Conservation (phyloP, 331 rosid genomes). For the Rosa hybrid region DNA sequence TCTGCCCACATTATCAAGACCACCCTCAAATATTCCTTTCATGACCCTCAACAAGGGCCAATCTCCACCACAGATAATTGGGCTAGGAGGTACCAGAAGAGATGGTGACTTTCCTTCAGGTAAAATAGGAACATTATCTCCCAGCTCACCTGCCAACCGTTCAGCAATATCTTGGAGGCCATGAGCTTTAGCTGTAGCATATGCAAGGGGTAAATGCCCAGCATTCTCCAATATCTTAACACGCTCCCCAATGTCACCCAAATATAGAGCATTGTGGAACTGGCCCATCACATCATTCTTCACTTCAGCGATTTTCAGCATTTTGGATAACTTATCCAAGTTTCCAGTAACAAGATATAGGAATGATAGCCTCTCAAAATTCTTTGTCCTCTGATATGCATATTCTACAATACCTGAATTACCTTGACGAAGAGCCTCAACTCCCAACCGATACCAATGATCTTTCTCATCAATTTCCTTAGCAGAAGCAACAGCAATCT, state of each 20-base stretch:
- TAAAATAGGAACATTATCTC: constrained; percentile 25
- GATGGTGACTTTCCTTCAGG: constrained; percentile 19
- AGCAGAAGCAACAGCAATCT: constrained; percentile 36
- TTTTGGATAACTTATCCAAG: constrained; percentile 24
- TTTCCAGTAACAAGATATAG: constrained; percentile 30
- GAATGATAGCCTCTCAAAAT: constrained; percentile 31
- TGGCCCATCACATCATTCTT: constrained; percentile 34
- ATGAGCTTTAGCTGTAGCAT: constrained; percentile 24
- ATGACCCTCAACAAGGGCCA: constrained; percentile 29
- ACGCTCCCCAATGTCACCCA: constrained; percentile 26
- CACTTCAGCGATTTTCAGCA: constrained; percentile 30
- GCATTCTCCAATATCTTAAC: constrained; percentile 30
- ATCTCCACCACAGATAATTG: constrained; percentile 27
- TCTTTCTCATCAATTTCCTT: constrained; percentile 29
- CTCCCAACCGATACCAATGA: constrained; percentile 30
- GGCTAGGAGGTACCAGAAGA: constrained; percentile 27
- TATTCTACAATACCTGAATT: constrained; percentile 23
- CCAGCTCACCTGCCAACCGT: constrained; percentile 23
- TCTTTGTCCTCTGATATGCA: constrained; percentile 29
- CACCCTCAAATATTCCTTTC: constrained; percentile 26
- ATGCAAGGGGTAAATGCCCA: constrained; percentile 29
- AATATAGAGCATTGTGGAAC: constrained; percentile 27
- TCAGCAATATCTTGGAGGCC: constrained; percentile 24
- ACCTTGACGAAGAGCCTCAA: constrained; percentile 31
- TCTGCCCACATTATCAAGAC: constrained; percentile 12